Evolutionary conservation across 2,329 filamentous ascomycete genomes (phyloP), one percentile per base, ranked within the genome.

Genomic region (Epichloe sylvatica): DNA sequence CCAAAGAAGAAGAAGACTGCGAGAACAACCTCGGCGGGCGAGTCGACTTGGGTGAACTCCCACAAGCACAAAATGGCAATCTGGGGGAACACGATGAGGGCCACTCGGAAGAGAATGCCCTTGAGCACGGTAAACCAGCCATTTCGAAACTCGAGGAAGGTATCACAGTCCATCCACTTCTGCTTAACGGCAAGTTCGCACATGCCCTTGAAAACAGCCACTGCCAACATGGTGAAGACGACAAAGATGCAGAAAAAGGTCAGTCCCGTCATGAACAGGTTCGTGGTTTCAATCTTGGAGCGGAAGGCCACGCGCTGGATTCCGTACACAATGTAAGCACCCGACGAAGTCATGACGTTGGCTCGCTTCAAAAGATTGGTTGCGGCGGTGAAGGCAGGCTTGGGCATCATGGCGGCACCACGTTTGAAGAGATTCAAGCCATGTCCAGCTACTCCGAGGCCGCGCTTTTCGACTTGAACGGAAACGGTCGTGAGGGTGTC

Each of bases 91-190:
- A 89, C 89, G 59, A 96, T 92, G 38, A 96, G 76, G 40, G 90
- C 81, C 60, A 94, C 76, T 55, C 91, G 85, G 77, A 92, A 96
- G 55, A 96, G 75, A 57, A 96, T 94, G 51, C 91, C 91, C 73
- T 94, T 94, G 60, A 95, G 77, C 5, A 96, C 84, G 13, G 89
- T 90, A 55, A 83, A 81, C 91, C 91, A 96, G 57, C 88, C 89
- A 60, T 92, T 91, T 55, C 91, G 84, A 78, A 97, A 96, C 59
- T 96, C 90, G 57, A 84, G 74, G 67, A 96, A 96, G 59, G 86
- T 89, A 63, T 95, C 85, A 50, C 74, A 73, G 69, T 87, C 85
- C 73, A 95, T 88, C 75, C 80, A 84, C 59, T 81, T 80, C 54
- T 79, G 74, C 70, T 81, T 88, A 57, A 81, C 81, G 11, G 84